These are phyloP conservation scores for Moesziomyces globuligerus DNA, from an alignment of 1,284 basidiomycete genomes.

Conservation along the genomic window DNA sequence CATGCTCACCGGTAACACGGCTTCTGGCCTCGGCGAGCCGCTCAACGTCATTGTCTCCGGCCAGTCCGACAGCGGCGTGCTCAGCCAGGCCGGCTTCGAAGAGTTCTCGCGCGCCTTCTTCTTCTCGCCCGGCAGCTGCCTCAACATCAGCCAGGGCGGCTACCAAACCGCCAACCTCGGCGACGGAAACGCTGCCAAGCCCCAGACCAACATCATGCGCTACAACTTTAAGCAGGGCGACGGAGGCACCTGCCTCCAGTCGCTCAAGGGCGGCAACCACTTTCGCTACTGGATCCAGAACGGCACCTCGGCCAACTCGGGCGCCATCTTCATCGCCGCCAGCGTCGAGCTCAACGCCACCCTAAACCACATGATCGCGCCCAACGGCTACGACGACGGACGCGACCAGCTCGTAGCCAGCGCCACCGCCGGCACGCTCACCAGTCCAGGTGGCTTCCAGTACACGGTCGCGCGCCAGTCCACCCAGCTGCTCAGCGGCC, in stretches of 20 bases:
- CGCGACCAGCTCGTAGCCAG: conserved; percentile 60
- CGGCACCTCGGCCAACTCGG: conserved; percentile 50
- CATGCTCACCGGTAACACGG: conserved; percentile 34
- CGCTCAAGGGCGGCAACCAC: conserved; percentile 63
- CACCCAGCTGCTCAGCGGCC: conserved; percentile 36
- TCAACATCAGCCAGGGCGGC: conserved; percentile 59
- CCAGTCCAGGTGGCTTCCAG: conserved; percentile 45
- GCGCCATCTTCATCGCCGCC: conserved; percentile 62
- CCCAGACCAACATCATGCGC: conserved; percentile 60
- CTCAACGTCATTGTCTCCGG: conserved; percentile 63
- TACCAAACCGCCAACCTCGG: conserved; percentile 64
- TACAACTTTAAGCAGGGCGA: conserved; percentile 55
- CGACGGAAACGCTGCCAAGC: conserved; percentile 54
- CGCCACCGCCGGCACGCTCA: conserved; percentile 51
- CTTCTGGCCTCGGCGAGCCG: conserved; percentile 50
- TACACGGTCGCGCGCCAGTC: conserved; percentile 49
- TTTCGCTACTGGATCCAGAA: conserved; percentile 64
- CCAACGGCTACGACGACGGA: conserved; percentile 62
- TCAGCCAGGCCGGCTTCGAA: conserved; percentile 47
- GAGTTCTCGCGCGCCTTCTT: conserved; percentile 51
- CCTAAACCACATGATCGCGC: conserved; percentile 54
- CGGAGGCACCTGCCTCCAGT: conserved; percentile 53
- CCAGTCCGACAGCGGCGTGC: conserved; percentile 49
- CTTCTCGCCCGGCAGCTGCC: conserved; percentile 55
- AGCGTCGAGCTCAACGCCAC: conserved; percentile 52